Base-by-base conservation (phyloP, 163 green algal species). In the Trebouxiophyceae sp. region DNA sequence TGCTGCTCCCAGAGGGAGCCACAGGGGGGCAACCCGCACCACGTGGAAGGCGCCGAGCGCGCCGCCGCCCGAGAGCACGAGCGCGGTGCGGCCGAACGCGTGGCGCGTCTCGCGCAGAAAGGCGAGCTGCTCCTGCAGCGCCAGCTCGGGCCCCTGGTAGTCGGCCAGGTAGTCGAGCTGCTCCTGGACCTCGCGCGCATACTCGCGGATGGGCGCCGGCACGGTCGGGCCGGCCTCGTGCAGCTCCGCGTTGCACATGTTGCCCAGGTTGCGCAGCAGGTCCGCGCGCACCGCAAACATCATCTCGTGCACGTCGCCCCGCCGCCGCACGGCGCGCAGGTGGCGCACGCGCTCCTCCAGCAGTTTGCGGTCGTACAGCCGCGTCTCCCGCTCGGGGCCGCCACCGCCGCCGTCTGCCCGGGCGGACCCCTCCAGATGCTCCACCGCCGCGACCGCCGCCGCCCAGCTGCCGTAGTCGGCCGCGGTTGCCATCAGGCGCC, bases 91-190 rank as follows among this genome's bases (percentile, higher is more conserved):
- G 0, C 94, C 94, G 77, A 95, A 98, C 0, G 89, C 83, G 75
- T 98, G 93, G 8, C 94, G 83, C n/a, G 89, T 95, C 67, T 96
- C 88, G 6, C 79, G 75, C 59, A 99, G 84, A 73, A 98, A 99
- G 0, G 76, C 69, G 44, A 93, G 65, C 73, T 95, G 96, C 68
- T 97, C 86, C 45, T 91, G 78, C 32, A 91, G 63, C 1, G 74
- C 64, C 30, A 97, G 61, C 39, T 88, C 78, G 0, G 62, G 62
- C 6, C 57, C 65, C 28, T 70, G 56, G 27, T 70, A 62, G n/a
- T 64, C 31, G 1, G 80, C 67, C 12, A 95, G 75, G 33, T 74
- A 56, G 57, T 82, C 62, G 60, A 93, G 78, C 59, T 88, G 78
- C 6, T 33, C 28, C 60, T 84, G 77, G 23, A 92, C 83, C 62